Base-by-base conservation (phyloP, 768 basidiomycete genomes). In the Tubosaeta sp. region DNA sequence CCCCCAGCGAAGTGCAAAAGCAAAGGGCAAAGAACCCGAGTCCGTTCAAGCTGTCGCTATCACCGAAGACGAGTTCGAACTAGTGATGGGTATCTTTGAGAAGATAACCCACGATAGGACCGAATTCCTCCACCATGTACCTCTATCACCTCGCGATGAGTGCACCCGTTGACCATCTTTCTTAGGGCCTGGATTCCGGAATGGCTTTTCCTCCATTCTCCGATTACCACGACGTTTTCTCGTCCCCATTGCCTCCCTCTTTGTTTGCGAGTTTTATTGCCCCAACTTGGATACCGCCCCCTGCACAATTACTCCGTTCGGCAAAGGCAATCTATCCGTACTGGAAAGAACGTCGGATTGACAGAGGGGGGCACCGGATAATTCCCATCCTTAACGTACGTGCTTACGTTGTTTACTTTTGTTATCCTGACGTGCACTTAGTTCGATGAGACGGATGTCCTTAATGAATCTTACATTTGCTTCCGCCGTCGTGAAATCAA, bases 401-500 rank as follows among this genome's bases (percentile, higher is more conserved):
- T 71, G 32, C 32, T 5, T 10, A 12, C 10, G 14, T 18, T 4
- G 18, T 1, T 21, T 0, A 4, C 1, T 14, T 25, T 14, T 12
- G 27, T 44, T 41, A 52, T 21, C 39, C 51, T 57, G 40, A 58
- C 13, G 4, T 5, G 21, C 39, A 2, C 35, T 5, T 36, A 90
- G 87, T 86, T 81, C 61, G 94, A 98, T 66, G 48, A 49, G 31
- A 14, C 31, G n/a, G 48, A 49, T 9, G 32, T 42, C 4, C 6
- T 79, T 58, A 92, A 90, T 49, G 94, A 95, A 60, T 94, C 95
- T 0, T 98, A 97, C 56, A 88, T 97, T 40, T 99, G 96, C 70
- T 99, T 99, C 78, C 83, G 96, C 32, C 80, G 94, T 53, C 86
- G 94, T 48, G 95, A 98, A 66, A 86, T 88, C 69, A 98, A 98